phyloP scores from a whole-genome alignment of 208 protist genomes.

The Leishmania aethiopica region DNA sequence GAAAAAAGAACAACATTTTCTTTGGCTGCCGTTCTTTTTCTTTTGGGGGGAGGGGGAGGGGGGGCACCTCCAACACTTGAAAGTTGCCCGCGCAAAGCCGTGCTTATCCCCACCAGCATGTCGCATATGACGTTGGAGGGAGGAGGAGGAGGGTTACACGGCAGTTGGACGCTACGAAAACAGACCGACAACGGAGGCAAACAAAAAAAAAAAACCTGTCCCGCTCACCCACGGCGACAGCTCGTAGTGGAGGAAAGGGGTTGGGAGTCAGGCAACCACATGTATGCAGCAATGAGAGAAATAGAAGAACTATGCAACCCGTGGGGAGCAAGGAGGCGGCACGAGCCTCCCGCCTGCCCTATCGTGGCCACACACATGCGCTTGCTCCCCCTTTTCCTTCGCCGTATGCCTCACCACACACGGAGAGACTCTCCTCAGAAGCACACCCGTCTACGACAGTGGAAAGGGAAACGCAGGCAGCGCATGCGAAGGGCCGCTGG shows the following conservation, averaged over 20 bases:
- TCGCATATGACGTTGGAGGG: background rate
- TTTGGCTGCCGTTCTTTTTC: background rate
- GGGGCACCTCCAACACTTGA: background rate
- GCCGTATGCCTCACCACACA: background rate
- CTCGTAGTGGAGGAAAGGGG: background rate
- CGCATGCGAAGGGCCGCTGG: background rate
- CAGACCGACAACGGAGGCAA: background rate
- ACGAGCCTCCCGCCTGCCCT: too few relatives aligned
- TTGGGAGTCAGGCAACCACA: background rate
- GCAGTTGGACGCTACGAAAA: background rate
- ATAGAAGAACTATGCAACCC: background rate
- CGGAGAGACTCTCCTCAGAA: too few relatives aligned
- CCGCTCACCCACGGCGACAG: background rate
- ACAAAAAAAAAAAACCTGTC: background rate
- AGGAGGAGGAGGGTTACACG: background rate
- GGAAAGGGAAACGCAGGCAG: background rate
- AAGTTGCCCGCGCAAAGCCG: background rate
- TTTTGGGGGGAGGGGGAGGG: too few relatives aligned
- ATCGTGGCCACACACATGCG: background rate
- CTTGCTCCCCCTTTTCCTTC: background rate
- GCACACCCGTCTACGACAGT: background rate
- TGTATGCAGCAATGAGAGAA: background rate
- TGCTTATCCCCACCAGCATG: background rate
- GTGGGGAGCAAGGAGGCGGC: background rate
- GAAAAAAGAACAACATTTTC: background rate